Evolutionary conservation across 1,284 basidiomycete genomes (phyloP).

Genomic region (Boletus chippewaensis): DNA sequence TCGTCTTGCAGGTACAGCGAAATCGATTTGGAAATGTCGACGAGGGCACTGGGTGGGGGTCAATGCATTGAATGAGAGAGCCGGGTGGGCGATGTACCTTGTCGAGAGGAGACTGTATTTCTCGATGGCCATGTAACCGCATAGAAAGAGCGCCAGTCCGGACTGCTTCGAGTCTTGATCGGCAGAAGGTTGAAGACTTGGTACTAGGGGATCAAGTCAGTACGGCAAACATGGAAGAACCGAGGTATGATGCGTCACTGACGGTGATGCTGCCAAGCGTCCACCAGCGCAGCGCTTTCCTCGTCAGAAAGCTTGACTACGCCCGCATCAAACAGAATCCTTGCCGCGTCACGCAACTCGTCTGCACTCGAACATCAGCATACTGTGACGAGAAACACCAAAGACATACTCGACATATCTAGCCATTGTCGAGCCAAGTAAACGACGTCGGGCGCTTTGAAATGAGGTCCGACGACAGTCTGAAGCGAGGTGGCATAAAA

Average conservation of each 20-base stretch:
- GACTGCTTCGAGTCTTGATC: conserved; percentile 49
- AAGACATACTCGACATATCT: conserved; percentile 55
- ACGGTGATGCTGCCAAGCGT: conserved; percentile 68
- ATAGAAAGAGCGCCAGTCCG: conserved; percentile 70
- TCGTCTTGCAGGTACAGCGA: conserved; percentile 71
- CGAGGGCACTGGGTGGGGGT: conserved; percentile 55
- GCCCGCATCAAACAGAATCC: conserved; percentile 69
- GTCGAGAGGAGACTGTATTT: conserved; percentile 74
- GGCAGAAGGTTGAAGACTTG: conserved; percentile 51
- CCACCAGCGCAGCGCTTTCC: conserved; percentile 54
- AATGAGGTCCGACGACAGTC: conserved; percentile 49
- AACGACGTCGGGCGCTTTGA: conserved; percentile 61
- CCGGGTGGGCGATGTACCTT: conserved; percentile 39
- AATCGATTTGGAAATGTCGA: conserved; percentile 80
- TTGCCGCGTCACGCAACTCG: conserved; percentile 70
- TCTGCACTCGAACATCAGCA: conserved; percentile 35
- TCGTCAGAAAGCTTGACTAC: conserved; percentile 61
- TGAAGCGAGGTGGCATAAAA: conserved; percentile 73
- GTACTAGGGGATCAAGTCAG: conserved; percentile 42
- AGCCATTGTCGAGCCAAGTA: conserved; percentile 74
- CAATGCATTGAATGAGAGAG: neutral
- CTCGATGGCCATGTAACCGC: conserved; percentile 79
- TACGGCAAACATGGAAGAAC: neutral
- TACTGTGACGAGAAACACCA: neutral
- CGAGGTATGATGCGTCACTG: conserved; percentile 21